Base-by-base conservation (phyloP, 2,329 filamentous ascomycete genomes). In the Tolypocladium ophioglossoides region DNA sequence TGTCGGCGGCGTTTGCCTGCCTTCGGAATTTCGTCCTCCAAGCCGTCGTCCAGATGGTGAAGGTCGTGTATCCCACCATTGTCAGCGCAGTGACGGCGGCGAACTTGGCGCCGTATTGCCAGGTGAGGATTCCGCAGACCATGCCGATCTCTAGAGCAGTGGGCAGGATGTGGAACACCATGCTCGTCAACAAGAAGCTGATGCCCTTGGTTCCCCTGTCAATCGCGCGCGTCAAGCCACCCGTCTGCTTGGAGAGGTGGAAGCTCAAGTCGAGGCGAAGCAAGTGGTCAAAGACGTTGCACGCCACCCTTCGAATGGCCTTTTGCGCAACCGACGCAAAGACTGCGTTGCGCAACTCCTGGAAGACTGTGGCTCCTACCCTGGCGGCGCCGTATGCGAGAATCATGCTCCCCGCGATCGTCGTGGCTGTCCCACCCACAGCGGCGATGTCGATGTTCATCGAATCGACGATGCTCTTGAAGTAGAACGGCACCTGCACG, bases 141-240 rank as follows among this genome's bases (percentile, higher is more conserved):
- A 99, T 86, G 56, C 85, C 84, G 58, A 99, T 99, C 68, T 99
- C 94, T 35, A 99, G 73, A 0, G 91, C 89, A 0, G 92, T 99
- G 0, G 94, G 94, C 18, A 97, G 80, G 55, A 99, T 86, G 68
- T 99, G 94, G 64, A 99, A 97, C 34, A 99, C 90, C 92, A 99
- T 99, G 62, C 91, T 96, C 0, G 91, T 96, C 59, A 99, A 77
- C 61, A 99, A 71, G 70, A 97, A 99, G 76, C 90, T 96, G 68
- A 99, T 99, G 58, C 94, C 95, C 72, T 99, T 99, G 22, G 94
- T 99, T 66, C 94, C 94, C 58, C 95, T 84, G 67, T 99, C 95
- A 58, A 99, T 94, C 27, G 95, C 94, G 60, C 94, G 79, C 1
- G 92, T 97, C 59, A 99, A 73, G 1, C 94, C 94, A 58, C 94